Conservation (phyloP, 2,329 filamentous ascomycete species). For the Plenodomus lindquistii region DNA sequence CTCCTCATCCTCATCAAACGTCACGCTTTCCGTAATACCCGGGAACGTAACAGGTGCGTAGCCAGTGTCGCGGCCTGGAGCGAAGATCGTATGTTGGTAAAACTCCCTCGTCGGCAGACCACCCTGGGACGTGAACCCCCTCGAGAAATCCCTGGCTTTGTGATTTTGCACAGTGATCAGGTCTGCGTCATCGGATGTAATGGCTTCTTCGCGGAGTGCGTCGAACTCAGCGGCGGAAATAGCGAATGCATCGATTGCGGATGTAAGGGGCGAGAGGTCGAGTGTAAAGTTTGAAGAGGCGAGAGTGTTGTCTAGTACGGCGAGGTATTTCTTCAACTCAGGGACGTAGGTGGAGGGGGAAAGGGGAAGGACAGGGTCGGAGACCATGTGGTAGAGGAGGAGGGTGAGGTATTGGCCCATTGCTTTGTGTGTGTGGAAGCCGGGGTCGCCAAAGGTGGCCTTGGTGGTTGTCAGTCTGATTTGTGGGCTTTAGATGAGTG, state of each 20-base stretch:
- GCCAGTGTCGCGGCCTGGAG: conserved; percentile 49
- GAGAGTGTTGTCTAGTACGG: conserved; percentile 38
- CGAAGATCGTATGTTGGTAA: conserved; percentile 53
- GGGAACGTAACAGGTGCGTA: conserved; percentile 46
- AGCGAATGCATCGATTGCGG: conserved; percentile 45
- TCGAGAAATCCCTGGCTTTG: conserved; percentile 52
- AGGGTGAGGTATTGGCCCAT: conserved; percentile 54
- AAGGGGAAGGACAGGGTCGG: conserved; percentile 45
- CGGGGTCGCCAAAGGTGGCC: conserved; percentile 54
- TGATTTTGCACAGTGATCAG: conserved; percentile 47
- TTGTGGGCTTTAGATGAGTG: background rate
- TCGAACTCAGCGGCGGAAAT: conserved; percentile 31
- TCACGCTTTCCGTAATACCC: conserved; percentile 44
- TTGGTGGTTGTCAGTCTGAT: no score
- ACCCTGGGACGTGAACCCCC: conserved; percentile 52
- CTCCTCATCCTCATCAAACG: conserved; percentile 34
- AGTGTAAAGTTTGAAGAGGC: conserved; percentile 32
- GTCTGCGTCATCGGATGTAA: conserved; percentile 29
- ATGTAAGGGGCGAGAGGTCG: conserved; percentile 35
- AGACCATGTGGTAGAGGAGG: conserved; percentile 48
- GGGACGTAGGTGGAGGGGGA: conserved; percentile 46
- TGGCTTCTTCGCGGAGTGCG: conserved; percentile 33
- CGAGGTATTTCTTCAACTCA: conserved; percentile 44
- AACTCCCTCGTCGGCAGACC: conserved; percentile 51
- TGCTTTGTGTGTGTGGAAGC: conserved; percentile 54